Evolutionary conservation across 176 grass and related monocot genomes (phyloP).

Genomic region (Avena insularis): DNA sequence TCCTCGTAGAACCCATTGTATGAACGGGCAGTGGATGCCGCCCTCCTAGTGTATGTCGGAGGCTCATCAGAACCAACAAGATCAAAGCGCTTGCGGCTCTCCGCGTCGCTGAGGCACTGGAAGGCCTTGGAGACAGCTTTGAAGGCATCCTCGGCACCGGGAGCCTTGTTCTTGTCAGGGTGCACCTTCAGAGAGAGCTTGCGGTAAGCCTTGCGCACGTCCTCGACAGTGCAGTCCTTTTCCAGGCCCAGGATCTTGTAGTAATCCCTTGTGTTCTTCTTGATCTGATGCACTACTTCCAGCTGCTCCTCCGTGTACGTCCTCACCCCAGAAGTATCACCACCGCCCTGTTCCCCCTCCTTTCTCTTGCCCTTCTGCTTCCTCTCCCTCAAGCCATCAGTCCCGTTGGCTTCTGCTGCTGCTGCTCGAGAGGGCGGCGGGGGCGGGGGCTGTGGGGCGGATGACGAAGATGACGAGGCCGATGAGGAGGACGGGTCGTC

Average conservation of each 20-base stretch:
- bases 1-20: slow-evolving; percentile 72
- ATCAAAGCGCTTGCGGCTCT: slow-evolving; percentile 82
- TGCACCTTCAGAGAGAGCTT: slow-evolving; percentile 98
- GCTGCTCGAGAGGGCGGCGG: slow-evolving; percentile 16
- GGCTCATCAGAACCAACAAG: slow-evolving; percentile 80
- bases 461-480: slow-evolving; percentile 39
- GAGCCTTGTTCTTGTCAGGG: slow-evolving; percentile 95
- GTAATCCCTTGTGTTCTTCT: slow-evolving; percentile 82
- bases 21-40: slow-evolving; percentile 44
- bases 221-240: slow-evolving; percentile 80
- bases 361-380: slow-evolving; percentile 55
- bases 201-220: slow-evolving; percentile 93
- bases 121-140: slow-evolving; percentile 96
- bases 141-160: slow-evolving; percentile 89
- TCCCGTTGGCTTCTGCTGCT: slow-evolving; percentile 26
- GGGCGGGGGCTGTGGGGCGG: slow-evolving; percentile 22
- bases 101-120: slow-evolving; percentile 82
- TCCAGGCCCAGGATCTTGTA: slow-evolving; percentile 86
- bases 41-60: slow-evolving; percentile 53
- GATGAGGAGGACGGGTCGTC: slow-evolving; percentile 47
- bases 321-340: slow-evolving; percentile 15
- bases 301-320: slow-evolving; percentile 81
- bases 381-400: slow-evolving; percentile 51
- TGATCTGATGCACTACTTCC: slow-evolving; percentile 77
- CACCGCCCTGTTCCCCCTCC: slow-evolving; percentile 34